phyloP scores from a whole-genome alignment of 495 filamentous ascomycete genomes.

The Durotheca rogersii region DNA sequence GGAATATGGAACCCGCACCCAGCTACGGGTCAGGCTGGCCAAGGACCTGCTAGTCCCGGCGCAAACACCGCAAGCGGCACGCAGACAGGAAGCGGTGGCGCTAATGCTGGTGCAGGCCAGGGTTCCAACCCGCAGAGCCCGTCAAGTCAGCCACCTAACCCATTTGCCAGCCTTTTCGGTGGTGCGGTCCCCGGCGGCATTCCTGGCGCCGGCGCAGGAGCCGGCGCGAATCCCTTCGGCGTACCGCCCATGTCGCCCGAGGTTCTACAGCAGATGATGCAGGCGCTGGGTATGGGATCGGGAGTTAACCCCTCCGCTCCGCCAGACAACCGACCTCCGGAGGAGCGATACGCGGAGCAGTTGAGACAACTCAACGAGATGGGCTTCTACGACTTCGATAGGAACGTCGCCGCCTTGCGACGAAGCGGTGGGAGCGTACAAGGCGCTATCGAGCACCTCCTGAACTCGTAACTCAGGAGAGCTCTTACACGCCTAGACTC shows the following conservation, averaged over 20 bases:
- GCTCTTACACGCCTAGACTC: no score
- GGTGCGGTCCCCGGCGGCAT: background rate
- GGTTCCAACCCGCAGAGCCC: conserved; percentile 15
- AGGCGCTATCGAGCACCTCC: conserved; percentile 82
- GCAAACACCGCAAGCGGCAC: conserved; percentile 11
- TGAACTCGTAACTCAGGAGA: conserved; percentile 39
- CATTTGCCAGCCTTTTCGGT: conserved; percentile 48
- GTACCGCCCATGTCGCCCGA: conserved; percentile 35
- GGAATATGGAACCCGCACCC: no score
- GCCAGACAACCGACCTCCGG: conserved; percentile 80
- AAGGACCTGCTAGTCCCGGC: conserved; percentile 29
- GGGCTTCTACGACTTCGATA: conserved; percentile 96
- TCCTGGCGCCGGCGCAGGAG: conserved; percentile 1
- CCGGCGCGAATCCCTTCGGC: conserved; percentile 25
- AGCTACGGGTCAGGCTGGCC: conserved; percentile 19
- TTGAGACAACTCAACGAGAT: conserved; percentile 95
- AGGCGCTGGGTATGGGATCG: conserved; percentile 35
- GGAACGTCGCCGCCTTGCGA: conserved; percentile 86
- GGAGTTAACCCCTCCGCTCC: conserved; percentile 52
- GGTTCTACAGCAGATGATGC: conserved; percentile 50
- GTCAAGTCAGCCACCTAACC: conserved; percentile 36
- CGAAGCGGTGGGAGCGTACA: conserved; percentile 91
- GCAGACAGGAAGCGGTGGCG: conserved; percentile 5
- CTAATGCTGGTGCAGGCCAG: conserved; percentile 28
- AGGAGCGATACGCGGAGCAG: conserved; percentile 90